These are phyloP conservation scores for Pyricularia grisea DNA, from an alignment of 2,329 filamentous ascomycete species.

Conservation along the genomic window DNA sequence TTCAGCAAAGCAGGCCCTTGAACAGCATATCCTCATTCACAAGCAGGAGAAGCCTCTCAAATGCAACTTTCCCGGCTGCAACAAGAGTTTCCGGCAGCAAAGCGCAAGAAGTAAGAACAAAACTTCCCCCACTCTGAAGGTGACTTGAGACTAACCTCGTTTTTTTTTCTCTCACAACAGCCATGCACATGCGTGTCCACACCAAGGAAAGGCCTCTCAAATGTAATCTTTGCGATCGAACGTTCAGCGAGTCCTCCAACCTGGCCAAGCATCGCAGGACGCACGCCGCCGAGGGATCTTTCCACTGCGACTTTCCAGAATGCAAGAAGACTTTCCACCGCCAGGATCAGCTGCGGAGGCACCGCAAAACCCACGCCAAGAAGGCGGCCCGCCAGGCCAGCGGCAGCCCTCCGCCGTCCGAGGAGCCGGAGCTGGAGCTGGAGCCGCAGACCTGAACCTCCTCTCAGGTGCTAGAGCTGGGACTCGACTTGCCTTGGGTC, in stretches of 20 bases:
- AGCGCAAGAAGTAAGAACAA: slow-evolving; percentile 50
- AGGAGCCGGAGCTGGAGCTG: neutral
- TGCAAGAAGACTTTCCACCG: slow-evolving; percentile 51
- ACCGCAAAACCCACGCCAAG: slow-evolving; percentile 27
- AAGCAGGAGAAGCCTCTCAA: slow-evolving; percentile 55
- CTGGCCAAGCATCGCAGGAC: slow-evolving; percentile 56
- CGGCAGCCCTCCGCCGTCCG: neutral
- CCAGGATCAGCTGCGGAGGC: slow-evolving; percentile 50
- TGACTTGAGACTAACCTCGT: neutral
- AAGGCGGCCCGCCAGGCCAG: neutral
- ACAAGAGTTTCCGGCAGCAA: slow-evolving; percentile 55
- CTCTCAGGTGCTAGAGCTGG: neutral
- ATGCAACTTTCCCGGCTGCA: slow-evolving; percentile 40
- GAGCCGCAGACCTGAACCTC: neutral
- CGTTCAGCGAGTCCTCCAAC: slow-evolving; percentile 57
- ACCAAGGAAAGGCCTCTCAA: slow-evolving; percentile 54
- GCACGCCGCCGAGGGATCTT: slow-evolving; percentile 43
- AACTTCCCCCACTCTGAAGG: neutral
- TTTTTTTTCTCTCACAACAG: slow-evolving; percentile 22
- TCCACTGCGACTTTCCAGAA: slow-evolving; percentile 34
- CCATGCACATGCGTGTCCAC: slow-evolving; percentile 59
- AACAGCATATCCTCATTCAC: slow-evolving; percentile 59
- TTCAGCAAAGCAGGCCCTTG: slow-evolving; percentile 58
- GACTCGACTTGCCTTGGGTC: neutral
- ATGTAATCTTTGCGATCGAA: slow-evolving; percentile 48